A percentile compares a stretch with the other conserved stretches of the same genome.
phyloP scores from a whole-genome alignment of 257 asterid species.

The Handroanthus guayacan region DNA sequence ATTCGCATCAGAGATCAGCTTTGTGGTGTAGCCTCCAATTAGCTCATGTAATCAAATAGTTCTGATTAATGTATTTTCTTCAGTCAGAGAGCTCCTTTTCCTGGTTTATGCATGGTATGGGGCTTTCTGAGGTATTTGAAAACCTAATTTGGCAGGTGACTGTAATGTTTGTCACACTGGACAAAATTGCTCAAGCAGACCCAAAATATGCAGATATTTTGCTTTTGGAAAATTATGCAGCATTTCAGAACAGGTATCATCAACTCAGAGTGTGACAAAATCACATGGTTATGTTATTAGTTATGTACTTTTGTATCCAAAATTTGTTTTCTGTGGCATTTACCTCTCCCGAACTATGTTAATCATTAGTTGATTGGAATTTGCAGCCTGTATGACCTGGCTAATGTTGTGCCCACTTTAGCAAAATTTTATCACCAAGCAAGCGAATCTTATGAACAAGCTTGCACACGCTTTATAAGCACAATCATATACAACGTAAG shows the following conservation, averaged over 20 bases:
- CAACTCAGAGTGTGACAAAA: conserved; percentile 12
- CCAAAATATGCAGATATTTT: conserved; percentile 85
- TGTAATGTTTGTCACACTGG: conserved; percentile 94
- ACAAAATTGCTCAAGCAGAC: conserved; percentile 95
- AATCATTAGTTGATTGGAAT: conserved; percentile 44
- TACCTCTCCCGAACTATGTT: conserved; percentile 24
- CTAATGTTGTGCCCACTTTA: conserved; percentile 92
- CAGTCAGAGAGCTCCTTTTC: conserved; percentile 1
- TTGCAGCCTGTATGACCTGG: conserved; percentile 96
- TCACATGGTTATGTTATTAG: conserved; percentile 14
- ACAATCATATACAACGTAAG: conserved; percentile 83
- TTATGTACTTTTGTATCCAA: not conserved
- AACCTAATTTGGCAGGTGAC: conserved; percentile 79
- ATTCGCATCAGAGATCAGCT: conserved; percentile 7
- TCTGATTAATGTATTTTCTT: conserved; percentile 3
- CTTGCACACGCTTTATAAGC: conserved; percentile 92
- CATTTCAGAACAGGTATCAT: conserved; percentile 95
- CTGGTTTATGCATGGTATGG: conserved; percentile 23
- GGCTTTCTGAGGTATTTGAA: conserved; percentile 35
- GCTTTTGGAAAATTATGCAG: conserved; percentile 96
- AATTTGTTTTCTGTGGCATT: not conserved
- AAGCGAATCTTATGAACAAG: conserved; percentile 95
- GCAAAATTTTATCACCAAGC: conserved; percentile 99
- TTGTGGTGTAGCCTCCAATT: conserved; percentile 16
- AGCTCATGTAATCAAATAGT: conserved; percentile 18